phyloP scores from a whole-genome alignment of 345 rosid genomes.

The Cardamine occulta region DNA sequence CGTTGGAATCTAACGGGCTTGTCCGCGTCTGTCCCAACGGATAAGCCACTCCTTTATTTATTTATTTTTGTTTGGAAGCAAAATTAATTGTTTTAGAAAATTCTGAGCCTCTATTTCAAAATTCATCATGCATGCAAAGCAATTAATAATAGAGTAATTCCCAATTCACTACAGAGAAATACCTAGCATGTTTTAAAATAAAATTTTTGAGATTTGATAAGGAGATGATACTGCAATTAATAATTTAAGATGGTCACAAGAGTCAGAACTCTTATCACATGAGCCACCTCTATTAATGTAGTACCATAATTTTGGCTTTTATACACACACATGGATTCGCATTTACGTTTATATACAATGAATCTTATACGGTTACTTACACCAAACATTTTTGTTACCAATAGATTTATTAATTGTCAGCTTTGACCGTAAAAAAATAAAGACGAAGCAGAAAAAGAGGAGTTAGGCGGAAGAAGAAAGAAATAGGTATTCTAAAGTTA shows the following conservation, averaged over 20 bases:
- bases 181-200: not conserved
- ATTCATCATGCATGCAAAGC: conserved; percentile 26
- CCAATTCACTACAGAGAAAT: not conserved
- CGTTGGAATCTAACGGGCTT: conserved; percentile 40
- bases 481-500: conserved; percentile 19
- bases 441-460: not conserved
- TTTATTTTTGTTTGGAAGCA: not conserved
- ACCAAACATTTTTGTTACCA: conserved; percentile 22
- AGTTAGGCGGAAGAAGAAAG: conserved; percentile 21
- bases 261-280: conserved; percentile 26
- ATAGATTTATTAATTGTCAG: conserved; percentile 27
- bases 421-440: conserved; percentile 33
- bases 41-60: conserved; percentile 25
- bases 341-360: conserved; percentile 23
- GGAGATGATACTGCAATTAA: not conserved
- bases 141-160: not conserved
- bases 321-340: conserved; percentile 5
- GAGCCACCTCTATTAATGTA: conserved; percentile 38
- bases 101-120: not conserved
- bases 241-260: conserved; percentile 34
- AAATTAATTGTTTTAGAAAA: not conserved
- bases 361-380: conserved; percentile 36
- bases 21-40: conserved; percentile 28
- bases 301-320: conserved; percentile 30
- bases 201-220: conserved; percentile 1